These are phyloP conservation scores for Davidsoniella australis DNA, from an alignment of 2,329 filamentous ascomycete genomes.

Conservation along the genomic window DNA sequence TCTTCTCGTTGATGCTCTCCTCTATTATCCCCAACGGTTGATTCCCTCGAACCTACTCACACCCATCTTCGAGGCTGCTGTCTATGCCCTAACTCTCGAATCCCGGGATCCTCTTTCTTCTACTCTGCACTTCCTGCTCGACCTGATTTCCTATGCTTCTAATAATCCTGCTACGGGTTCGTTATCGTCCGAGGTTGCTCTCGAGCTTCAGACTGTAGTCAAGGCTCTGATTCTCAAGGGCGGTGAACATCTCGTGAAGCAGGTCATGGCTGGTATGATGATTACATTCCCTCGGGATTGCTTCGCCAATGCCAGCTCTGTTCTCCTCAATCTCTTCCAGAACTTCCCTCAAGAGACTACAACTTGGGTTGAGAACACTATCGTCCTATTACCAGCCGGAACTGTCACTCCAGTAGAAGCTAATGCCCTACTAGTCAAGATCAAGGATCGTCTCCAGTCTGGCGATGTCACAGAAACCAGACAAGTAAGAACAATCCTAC, in stretches of 20 bases:
- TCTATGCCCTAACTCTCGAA: conserved; percentile 72
- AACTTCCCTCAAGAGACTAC: conserved; percentile 66
- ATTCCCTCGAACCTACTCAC: conserved; percentile 63
- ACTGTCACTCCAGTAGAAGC: conserved; percentile 67
- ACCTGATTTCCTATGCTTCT: conserved; percentile 76
- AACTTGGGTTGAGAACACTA: conserved; percentile 66
- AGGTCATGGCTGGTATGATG: conserved; percentile 95
- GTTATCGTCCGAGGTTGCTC: conserved; percentile 40
- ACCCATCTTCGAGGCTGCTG: conserved; percentile 72
- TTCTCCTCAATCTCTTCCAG: conserved; percentile 80
- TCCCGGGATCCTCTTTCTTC: conserved; percentile 84
- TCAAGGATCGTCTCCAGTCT: conserved; percentile 57
- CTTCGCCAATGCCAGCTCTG: conserved; percentile 83
- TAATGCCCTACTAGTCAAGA: conserved; percentile 62
- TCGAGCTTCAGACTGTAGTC: conserved; percentile 55
- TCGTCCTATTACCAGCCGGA: conserved; percentile 67
- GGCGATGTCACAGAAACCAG: conserved; percentile 44
- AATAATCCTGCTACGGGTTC: conserved; percentile 51
- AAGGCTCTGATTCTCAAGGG: conserved; percentile 52
- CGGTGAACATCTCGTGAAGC: conserved; percentile 67
- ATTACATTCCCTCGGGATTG: conserved; percentile 94
- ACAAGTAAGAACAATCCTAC: conserved; percentile 68
- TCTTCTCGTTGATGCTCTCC: conserved; percentile 72
- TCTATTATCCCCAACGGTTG: conserved; percentile 78
- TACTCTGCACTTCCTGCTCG: conserved; percentile 81